Conservation (phyloP, 768 basidiomycete species). For the Naematelia encephala region DNA sequence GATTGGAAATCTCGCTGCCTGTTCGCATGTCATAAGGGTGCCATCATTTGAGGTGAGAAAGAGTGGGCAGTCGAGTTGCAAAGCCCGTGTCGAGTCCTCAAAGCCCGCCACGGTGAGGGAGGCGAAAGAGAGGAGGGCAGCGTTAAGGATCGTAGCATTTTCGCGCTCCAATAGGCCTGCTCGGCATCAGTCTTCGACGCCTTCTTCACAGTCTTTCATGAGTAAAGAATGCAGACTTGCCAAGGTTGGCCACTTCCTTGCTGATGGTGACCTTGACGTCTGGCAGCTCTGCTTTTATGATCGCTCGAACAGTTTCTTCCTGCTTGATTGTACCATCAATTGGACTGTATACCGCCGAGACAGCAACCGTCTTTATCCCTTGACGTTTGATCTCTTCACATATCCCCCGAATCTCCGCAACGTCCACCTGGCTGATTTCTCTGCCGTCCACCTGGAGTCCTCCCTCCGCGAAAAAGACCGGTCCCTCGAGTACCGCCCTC, state of each 20-base stretch:
- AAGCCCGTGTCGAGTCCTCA: slow-evolving; percentile 55
- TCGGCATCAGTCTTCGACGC: neutral
- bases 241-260: slow-evolving; percentile 53
- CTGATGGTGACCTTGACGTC: slow-evolving; percentile 58
- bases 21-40: slow-evolving; percentile 38
- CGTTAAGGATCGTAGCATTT: slow-evolving; percentile 66
- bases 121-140: slow-evolving; percentile 62
- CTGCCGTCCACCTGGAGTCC: slow-evolving; percentile 52
- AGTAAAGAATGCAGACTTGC: slow-evolving; percentile 5
- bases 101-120: slow-evolving; percentile 60
- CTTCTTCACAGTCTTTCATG: no score
- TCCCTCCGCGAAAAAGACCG: slow-evolving; percentile 53
- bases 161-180: slow-evolving; percentile 59
- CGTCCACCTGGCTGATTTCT: slow-evolving; percentile 51
- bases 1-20: slow-evolving; percentile 61
- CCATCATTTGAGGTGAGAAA: slow-evolving; percentile 50
- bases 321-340: slow-evolving; percentile 55
- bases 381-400: slow-evolving; percentile 54
- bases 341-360: slow-evolving; percentile 58
- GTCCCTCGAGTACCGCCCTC: slow-evolving; percentile 44
- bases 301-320: slow-evolving; percentile 55
- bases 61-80: slow-evolving; percentile 54
- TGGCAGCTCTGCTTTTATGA: slow-evolving; percentile 54
- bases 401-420: slow-evolving; percentile 53
- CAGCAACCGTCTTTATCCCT: slow-evolving; percentile 52